Evolutionary conservation across 352 stramenopile genomes (phyloP).

Genomic region (Peronospora farinosa): DNA sequence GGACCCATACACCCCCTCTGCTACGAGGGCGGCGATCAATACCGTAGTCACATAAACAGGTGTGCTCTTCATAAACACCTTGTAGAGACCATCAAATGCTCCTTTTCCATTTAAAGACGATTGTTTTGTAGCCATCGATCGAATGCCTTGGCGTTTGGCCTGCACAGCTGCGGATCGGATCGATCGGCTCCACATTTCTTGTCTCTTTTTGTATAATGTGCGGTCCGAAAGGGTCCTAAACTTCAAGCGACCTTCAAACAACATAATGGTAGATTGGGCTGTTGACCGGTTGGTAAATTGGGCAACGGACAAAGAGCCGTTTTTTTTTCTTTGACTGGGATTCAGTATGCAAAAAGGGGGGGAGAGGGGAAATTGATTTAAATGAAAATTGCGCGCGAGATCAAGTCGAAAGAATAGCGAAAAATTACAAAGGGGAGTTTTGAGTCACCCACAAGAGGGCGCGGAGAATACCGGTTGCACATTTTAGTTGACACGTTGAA

Average conservation of each 20-base stretch:
- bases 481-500: not conserved
- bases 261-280: slow-evolving; percentile 7
- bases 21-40: slow-evolving; percentile 56
- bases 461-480: not conserved
- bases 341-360: slow-evolving; percentile 24
- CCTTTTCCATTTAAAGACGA: slow-evolving; percentile 78
- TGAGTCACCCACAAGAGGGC: not conserved
- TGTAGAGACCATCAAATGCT: slow-evolving; percentile 55
- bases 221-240: slow-evolving; percentile 13
- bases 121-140: slow-evolving; percentile 54
- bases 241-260: slow-evolving; percentile 11
- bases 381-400: slow-evolving; percentile 18
- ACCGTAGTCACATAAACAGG: slow-evolving; percentile 77
- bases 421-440: slow-evolving; percentile 9
- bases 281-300: not conserved
- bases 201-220: slow-evolving; percentile 26
- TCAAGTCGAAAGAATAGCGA: slow-evolving; percentile 28
- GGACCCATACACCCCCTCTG: slow-evolving; percentile 67
- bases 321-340: slow-evolving; percentile 9
- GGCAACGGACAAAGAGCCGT: slow-evolving; percentile 19
- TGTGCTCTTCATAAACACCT: slow-evolving; percentile 79
- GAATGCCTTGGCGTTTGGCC: slow-evolving; percentile 34
- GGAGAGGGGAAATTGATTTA: slow-evolving; percentile 21
- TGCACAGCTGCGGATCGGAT: slow-evolving; percentile 40
- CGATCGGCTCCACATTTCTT: slow-evolving; percentile 54